Base-by-base conservation (phyloP, 768 basidiomycete genomes). In the Thelephora aurantiotincta region DNA sequence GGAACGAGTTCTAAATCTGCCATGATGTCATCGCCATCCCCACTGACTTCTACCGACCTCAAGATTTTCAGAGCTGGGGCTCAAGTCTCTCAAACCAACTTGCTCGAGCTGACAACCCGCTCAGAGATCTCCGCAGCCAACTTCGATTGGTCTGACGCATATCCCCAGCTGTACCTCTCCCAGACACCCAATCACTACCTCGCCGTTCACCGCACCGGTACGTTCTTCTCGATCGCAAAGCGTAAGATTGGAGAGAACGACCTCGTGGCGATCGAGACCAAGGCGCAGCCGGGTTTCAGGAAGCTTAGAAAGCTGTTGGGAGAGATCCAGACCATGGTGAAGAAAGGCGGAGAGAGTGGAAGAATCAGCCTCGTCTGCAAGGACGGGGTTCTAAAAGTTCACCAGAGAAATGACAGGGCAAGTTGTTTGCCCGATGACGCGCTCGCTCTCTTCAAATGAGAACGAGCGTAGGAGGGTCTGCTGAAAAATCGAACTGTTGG, bases 111-210 rank as follows among this genome's bases (percentile, higher is more conserved):
- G 19, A 53, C 51, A 33, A 62, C 61, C 7, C 57, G 58, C 30
- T 56, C 60, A 22, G 14, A 33, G 11, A 48, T 30, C 13, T 51
- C 47, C 35, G 51, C 52, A 18, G 35, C 49, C 33, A 20, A 46
- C 20, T 55, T 62, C 49, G 65, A 80, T 54, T 84, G 80, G 80
- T 63, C 55, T 23, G 78, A 82, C 11, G 63, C 66, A 1, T 83
- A 77, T 58, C 74, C 77, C 0, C 82, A 85, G 56, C 61, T 85
- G 11, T 79, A 72, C 57, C 70, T 87, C 47, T 82, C 84, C 5
- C 78, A 80, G 56, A 85, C 80, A 0, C 63, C 70, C 1, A 70
- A 75, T 53, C 68, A 78, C 49, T 78, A 74, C 56, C 63, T 82
- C 46, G 82, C 72, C 0, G 62, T 72, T 36, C 82, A 86, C 57